phyloP scores from a whole-genome alignment of 768 basidiomycete genomes.

The Leccinum subgranulosum region DNA sequence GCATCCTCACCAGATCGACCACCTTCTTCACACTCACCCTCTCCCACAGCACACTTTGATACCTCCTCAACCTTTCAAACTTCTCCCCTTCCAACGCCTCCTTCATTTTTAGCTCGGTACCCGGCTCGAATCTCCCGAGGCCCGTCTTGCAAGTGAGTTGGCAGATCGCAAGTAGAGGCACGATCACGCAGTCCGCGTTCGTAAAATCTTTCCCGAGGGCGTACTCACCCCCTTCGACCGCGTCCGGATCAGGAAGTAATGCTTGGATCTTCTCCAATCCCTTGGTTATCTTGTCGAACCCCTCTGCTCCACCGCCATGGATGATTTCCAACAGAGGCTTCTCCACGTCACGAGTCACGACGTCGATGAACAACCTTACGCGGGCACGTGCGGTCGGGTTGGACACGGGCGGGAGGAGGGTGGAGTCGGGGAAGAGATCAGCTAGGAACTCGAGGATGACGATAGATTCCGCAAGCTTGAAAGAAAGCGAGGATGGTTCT shows the following conservation, averaged over 20 bases:
- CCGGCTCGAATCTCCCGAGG: conserved; percentile 45
- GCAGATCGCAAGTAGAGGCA: conserved; percentile 52
- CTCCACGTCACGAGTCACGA: background rate
- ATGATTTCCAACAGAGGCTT: background rate
- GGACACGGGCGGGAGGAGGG: background rate
- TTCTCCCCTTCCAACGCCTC: conserved; percentile 41
- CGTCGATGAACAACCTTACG: background rate
- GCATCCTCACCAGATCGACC: conserved; percentile 4
- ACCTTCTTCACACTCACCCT: conserved; percentile 27
- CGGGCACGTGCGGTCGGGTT: background rate
- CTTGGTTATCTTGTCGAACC: background rate
- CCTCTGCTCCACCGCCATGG: background rate
- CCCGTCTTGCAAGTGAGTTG: conserved; percentile 44
- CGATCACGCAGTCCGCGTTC: conserved; percentile 56
- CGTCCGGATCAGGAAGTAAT: conserved; percentile 34
- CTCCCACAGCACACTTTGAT: conserved; percentile 42
- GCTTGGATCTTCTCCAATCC: conserved; percentile 6
- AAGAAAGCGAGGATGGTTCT: background rate
- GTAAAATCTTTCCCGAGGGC: conserved; percentile 44
- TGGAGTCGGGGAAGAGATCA: background rate
- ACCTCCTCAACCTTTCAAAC: conserved; percentile 47
- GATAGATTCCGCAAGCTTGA: background rate
- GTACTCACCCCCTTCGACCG: conserved; percentile 37
- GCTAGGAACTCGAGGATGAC: background rate
- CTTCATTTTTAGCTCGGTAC: conserved; percentile 42